Evolutionary conservation across 176 grass and related monocot genomes (phyloP), one percentile per base, ranked within the genome.

Genomic region (Otatea glauca): DNA sequence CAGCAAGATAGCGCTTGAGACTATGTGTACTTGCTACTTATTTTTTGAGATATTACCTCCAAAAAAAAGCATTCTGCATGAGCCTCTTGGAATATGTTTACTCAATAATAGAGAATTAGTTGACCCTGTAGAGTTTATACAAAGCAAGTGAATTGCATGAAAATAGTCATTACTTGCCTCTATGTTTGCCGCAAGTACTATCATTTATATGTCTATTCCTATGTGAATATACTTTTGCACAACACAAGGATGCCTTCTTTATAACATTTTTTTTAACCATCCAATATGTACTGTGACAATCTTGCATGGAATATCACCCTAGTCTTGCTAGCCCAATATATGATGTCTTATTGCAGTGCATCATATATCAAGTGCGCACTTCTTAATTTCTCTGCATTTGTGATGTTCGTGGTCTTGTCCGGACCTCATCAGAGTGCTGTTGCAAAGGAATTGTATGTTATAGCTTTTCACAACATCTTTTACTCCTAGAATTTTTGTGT

Each of bases 351-450:
- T 76, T 90, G 27, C 39, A 14, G 53, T 51, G 16, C 70, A 91
- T 50, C n/a, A n/a, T n/a, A n/a, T n/a, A n/a, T n/a, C 15, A 73
- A 68, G 8, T 98, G 96, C 91, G 89, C 93, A 39, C 89, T 88
- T 20, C 87, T 95, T 55, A 98, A 95, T 89, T 98, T 98, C 60
- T 98, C 96, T 72, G 87, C 93, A 81, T 71, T 2, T 95, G 93
- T 85, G 82, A 93, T 76, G 48, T 81, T 8, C 35, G 9, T 15
- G 81, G 64, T 69, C 90, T 98, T 66, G 64, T 98, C 53, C 83
- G 15, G 0, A 92, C 35, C 88, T 97, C 68, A 93, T 70, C 23
- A 92, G 47, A 90, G 84, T 60, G 92, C 81, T 25, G 41, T 41
- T 6, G 65, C 70, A 66, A 92, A 93, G 95, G 95, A 47, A 84